A percentile compares a stretch with the other conserved stretches of the same genome.
Conservation (phyloP, 1,139 yeast species). For the Scheffersomyces quercinus region DNA sequence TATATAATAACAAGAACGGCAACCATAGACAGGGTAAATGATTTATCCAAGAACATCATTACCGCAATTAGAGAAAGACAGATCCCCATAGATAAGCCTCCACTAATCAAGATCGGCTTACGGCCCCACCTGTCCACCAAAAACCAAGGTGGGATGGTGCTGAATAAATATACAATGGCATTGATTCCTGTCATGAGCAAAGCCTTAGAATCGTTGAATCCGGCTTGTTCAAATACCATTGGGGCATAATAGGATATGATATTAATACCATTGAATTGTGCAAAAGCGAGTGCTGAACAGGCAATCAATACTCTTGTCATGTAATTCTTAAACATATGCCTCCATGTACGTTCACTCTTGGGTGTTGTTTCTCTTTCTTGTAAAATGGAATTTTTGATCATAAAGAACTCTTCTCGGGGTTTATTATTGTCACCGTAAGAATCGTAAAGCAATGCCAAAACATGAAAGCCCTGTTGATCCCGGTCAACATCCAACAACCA, state of each 20-base stretch:
- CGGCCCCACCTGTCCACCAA: conserved; percentile 57
- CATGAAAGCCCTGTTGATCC: conserved; percentile 62
- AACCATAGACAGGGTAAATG: conserved; percentile 45
- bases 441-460: conserved; percentile 77
- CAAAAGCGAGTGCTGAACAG: conserved; percentile 53
- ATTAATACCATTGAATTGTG: conserved; percentile 59
- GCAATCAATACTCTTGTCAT: conserved; percentile 45
- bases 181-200: conserved; percentile 56
- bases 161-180: conserved; percentile 46
- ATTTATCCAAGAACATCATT: conserved; percentile 36
- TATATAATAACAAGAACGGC: conserved; percentile 51
- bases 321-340: conserved; percentile 41
- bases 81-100: conserved; percentile 49
- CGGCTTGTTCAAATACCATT: conserved; percentile 54
- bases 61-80: conserved; percentile 43
- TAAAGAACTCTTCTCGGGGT: conserved; percentile 65
- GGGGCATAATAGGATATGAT: conserved; percentile 59
- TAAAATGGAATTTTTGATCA: conserved; percentile 79
- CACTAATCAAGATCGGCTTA: conserved; percentile 50
- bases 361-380: conserved; percentile 44
- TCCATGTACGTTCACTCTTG: conserved; percentile 45
- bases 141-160: conserved; percentile 57
- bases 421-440: conserved; percentile 51
- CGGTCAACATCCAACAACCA: conserved; percentile 53
- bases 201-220: conserved; percentile 50